Evolutionary conservation across 495 filamentous ascomycete genomes (phyloP), one percentile per base, ranked within the genome.

Genomic region (Aspergillus asperescens): DNA sequence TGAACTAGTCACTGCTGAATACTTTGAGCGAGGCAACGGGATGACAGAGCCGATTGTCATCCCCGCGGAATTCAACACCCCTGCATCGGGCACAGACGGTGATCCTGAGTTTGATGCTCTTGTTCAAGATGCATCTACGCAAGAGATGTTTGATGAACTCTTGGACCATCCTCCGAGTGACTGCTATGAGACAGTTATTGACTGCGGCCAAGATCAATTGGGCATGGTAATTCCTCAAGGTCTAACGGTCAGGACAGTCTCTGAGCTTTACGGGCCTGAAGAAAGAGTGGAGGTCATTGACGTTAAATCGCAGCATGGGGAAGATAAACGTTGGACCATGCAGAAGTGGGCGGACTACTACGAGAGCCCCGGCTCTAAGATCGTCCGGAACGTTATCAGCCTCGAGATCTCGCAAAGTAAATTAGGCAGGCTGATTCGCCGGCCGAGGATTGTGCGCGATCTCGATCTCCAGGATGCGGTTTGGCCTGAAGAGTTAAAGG

Each of bases 331-430:
- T 48, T 89, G 86, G 86, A 83, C 80, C 38, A 83, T 89, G 78
- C 73, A 77, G 38, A 79, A 83, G 56, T 86, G 86, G 78, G 84
- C 82, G 7, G 82, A 88, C 56, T 89, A 89, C 65, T 89, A 88
- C 59, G 86, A 89, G 54, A 83, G 79, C 56, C 69, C 64, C 13
- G 80, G 78, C 16, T 69, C 77, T 13, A 86, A 87, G 56, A 66
- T 77, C 7, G 82, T 89, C 19, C 78, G 83, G 12, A 89, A 89
- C 58, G 87, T 88, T 41, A 89, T 89, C 60, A 89, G 86, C 57
- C 68, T 88, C 29, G 86, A 89, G 59, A 81, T 89, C 3, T 88
- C 86, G 7, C 77, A 82, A 44, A 87, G 81, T 51, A 79, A 69
- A 56, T 62, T 89, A 23, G 86, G 86, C 20, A 72, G 74, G 44